A percentile compares a stretch with the other conserved stretches of the same genome.
Evolutionary conservation across 2,329 filamentous ascomycete species (phyloP).

Genomic region (Penicillium italicum): DNA sequence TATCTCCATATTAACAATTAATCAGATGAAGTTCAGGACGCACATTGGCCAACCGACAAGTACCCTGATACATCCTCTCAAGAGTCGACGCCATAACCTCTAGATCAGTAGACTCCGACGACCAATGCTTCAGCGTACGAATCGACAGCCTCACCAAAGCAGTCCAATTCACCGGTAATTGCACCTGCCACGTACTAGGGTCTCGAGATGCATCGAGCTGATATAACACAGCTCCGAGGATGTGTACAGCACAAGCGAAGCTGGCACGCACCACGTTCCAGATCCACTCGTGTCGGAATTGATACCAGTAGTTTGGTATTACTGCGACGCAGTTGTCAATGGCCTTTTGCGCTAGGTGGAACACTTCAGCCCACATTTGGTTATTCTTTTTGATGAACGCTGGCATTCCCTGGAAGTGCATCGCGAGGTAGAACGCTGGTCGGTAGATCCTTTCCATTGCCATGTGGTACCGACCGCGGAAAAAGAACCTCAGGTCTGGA

Average conservation of each 20-base stretch:
- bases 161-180: constrained; percentile 17
- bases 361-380: constrained; percentile 7
- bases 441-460: constrained; percentile 21
- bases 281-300: constrained; percentile 24
- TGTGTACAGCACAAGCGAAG: constrained; percentile 20
- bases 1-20: background rate
- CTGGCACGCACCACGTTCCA: constrained; percentile 19
- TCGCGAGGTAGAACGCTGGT: constrained; percentile 21
- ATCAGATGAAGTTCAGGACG: constrained; percentile 9
- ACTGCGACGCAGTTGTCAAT: constrained; percentile 19
- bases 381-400: constrained; percentile 7
- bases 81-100: constrained; percentile 20
- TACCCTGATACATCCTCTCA: constrained; percentile 24
- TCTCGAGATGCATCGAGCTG: constrained; percentile 5
- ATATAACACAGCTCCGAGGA: constrained; percentile 18
- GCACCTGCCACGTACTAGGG: constrained; percentile 7
- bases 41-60: constrained; percentile 19
- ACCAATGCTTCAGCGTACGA: constrained; percentile 18
- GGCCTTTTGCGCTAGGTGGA: constrained; percentile 17
- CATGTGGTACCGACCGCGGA: constrained; percentile 15
- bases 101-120: constrained; percentile 18
- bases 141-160: constrained; percentile 20
- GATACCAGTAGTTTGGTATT: constrained; percentile 20
- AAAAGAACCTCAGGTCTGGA: constrained; percentile 18
- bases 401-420: constrained; percentile 21